phyloP scores from a whole-genome alignment of 768 basidiomycete genomes.

The Guyanaporus albipodus region DNA sequence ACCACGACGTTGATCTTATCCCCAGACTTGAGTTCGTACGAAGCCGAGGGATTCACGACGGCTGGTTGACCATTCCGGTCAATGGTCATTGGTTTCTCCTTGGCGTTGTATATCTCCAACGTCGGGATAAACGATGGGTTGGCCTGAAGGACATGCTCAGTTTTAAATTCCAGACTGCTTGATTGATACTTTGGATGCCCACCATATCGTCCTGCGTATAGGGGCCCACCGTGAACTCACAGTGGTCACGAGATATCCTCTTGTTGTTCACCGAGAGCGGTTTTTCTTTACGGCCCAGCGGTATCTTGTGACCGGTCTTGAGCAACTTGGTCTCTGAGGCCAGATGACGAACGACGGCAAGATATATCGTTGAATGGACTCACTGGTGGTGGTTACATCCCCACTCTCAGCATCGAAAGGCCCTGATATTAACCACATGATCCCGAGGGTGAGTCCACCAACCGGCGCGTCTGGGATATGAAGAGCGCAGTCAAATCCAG shows the following conservation, averaged over 20 bases:
- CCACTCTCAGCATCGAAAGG: conserved; percentile 45
- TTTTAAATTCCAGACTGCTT: neutral
- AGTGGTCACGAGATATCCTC: conserved; percentile 63
- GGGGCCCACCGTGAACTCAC: conserved; percentile 50
- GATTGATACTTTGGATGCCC: conserved; percentile 22
- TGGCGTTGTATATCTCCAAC: conserved; percentile 45
- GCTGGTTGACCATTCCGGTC: conserved; percentile 32
- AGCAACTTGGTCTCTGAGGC: conserved; percentile 53
- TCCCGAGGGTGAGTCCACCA: neutral
- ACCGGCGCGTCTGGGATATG: neutral
- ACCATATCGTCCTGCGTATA: conserved; percentile 55
- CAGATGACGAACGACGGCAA: neutral
- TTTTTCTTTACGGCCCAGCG: conserved; percentile 54
- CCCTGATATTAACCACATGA: conserved; percentile 54
- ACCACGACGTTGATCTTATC: conserved; percentile 48
- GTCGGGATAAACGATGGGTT: conserved; percentile 48
- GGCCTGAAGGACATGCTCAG: conserved; percentile 32
- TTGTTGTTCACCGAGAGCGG: conserved; percentile 52
- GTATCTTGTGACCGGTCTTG: conserved; percentile 53
- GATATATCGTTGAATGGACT: conserved; percentile 27
- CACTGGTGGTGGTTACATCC: conserved; percentile 40
- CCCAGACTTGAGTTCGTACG: conserved; percentile 47
- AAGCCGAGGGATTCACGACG: conserved; percentile 35
- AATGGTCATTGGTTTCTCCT: conserved; percentile 44
- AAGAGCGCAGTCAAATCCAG: neutral